Conservation (phyloP, 73 alveolate genomes). For the Loxodes magnus region DNA sequence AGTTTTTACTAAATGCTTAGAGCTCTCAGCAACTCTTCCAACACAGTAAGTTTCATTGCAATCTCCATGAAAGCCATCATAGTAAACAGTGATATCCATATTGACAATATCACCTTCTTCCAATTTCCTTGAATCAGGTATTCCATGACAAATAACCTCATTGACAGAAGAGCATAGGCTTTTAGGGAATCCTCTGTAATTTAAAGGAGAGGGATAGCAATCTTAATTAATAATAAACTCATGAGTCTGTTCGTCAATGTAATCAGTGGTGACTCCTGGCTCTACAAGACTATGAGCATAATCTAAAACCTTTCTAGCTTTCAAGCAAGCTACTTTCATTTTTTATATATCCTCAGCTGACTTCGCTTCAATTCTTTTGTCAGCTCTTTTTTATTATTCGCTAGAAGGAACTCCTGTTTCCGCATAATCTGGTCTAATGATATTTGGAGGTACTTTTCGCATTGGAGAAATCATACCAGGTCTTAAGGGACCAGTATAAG, state of each 20-base stretch:
- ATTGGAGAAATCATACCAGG: conserved; percentile 34
- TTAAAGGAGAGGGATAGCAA: conserved; percentile 92
- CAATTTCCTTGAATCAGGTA: conserved; percentile 81
- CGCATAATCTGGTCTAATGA: conserved; percentile 81
- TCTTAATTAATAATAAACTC: conserved; percentile 68
- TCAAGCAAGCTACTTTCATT: conserved; percentile 44
- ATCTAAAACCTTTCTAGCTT: conserved; percentile 68
- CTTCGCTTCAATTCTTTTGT: conserved; percentile 45
- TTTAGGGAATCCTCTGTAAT: conserved; percentile 87
- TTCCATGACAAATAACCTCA: conserved; percentile 91
- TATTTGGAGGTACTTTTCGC: conserved; percentile 64
- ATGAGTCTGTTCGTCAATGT: conserved; percentile 76
- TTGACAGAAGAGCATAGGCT: conserved; percentile 78
- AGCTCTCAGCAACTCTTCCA: conserved; percentile 74
- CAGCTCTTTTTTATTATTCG: conserved; percentile 18
- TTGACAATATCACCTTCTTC: conserved; percentile 90
- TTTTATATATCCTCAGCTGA: conserved; percentile 66
- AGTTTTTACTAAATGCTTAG: conserved; percentile 51
- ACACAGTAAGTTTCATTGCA: conserved; percentile 82
- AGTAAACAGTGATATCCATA: conserved; percentile 71
- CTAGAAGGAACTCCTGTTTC: conserved; percentile 30
- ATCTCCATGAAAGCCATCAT: conserved; percentile 87
- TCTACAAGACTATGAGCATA: conserved; percentile 69
- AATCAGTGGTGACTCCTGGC: conserved; percentile 90
- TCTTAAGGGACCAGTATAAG: conserved; percentile 75